A percentile compares a stretch with the other conserved stretches of the same genome.
phyloP scores from a whole-genome alignment of 371 early-diverging fungal genomes.

The Dichotomocladium elegans region DNA sequence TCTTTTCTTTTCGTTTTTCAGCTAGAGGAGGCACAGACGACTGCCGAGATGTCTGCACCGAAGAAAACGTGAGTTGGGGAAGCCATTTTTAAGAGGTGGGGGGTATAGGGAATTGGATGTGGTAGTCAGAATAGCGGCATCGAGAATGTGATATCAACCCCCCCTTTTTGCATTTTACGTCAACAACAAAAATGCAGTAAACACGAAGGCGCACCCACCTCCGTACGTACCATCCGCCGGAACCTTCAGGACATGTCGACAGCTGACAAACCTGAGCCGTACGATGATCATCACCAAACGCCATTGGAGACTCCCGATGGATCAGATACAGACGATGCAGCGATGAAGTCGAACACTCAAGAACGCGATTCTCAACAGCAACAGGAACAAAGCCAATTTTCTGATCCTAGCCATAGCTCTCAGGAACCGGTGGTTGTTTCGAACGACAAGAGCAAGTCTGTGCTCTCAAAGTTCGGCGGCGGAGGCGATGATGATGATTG shows the following conservation, averaged over 20 bases:
- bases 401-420: too few species aligned
- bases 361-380: background rate
- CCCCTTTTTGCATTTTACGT: background rate
- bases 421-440: too few species aligned
- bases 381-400: too few species aligned
- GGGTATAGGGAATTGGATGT: background rate
- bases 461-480: constrained; percentile 27
- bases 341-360: constrained; percentile 4
- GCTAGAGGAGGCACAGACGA: constrained; percentile 7
- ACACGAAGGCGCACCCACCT: constrained; percentile 30
- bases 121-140: too few species aligned
- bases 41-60: constrained; percentile 20
- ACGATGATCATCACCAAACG: constrained; percentile 8
- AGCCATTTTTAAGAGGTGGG: background rate
- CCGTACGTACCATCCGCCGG: constrained; percentile 35
- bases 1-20: too few species aligned
- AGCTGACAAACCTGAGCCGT: constrained; percentile 27
- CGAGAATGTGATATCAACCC: too few species aligned
- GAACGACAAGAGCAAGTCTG: background rate
- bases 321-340: constrained; percentile 7
- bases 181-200: constrained; percentile 20
- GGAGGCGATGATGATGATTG: constrained; percentile 28
- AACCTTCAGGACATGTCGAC: constrained; percentile 48
- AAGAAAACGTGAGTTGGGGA: constrained; percentile 47
- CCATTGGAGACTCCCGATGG: too few species aligned